These are phyloP conservation scores for Trametes cinnabarina DNA, from an alignment of 768 basidiomycete species.

Conservation along the genomic window DNA sequence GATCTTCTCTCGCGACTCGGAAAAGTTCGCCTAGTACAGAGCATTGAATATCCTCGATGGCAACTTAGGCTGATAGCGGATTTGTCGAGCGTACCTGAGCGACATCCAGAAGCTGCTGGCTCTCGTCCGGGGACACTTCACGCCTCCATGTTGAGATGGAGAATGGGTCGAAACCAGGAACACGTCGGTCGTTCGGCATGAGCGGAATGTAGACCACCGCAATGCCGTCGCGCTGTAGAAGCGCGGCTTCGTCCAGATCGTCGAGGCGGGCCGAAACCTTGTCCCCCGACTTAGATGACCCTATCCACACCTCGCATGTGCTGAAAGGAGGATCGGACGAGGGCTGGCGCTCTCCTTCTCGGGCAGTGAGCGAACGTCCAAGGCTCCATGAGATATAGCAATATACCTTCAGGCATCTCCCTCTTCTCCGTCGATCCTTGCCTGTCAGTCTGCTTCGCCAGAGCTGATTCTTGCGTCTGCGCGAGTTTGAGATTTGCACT, in stretches of 20 bases:
- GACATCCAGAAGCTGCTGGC: slow-evolving; percentile 24
- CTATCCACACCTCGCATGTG: slow-evolving; percentile 30
- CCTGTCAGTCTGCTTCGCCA: slow-evolving; percentile 24
- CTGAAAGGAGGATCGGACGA: background rate
- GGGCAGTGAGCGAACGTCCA: background rate
- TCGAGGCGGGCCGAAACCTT: slow-evolving; percentile 23
- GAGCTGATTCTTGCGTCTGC: slow-evolving; percentile 24
- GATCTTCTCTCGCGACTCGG: slow-evolving; percentile 25
- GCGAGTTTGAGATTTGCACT: slow-evolving; percentile 25
- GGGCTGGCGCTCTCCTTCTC: background rate
- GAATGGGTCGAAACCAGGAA: slow-evolving; percentile 28
- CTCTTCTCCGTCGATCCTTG: slow-evolving; percentile 16
- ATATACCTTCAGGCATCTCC: slow-evolving; percentile 19
- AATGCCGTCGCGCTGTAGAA: slow-evolving; percentile 26
- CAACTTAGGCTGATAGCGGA: too few species aligned
- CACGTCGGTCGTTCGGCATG: slow-evolving; percentile 22
- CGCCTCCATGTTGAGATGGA: slow-evolving; percentile 28
- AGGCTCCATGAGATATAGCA: background rate
- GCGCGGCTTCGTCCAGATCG: slow-evolving; percentile 28
- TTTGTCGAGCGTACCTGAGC: slow-evolving; percentile 17
- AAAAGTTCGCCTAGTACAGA: slow-evolving; percentile 23
- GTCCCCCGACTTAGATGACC: slow-evolving; percentile 22
- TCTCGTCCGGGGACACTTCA: slow-evolving; percentile 24
- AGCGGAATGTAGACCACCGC: slow-evolving; percentile 29
- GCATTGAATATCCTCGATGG: background rate